Evolutionary conservation across 2,329 filamentous ascomycete genomes (phyloP).

Genomic region (Trematosphaeria pertusa): DNA sequence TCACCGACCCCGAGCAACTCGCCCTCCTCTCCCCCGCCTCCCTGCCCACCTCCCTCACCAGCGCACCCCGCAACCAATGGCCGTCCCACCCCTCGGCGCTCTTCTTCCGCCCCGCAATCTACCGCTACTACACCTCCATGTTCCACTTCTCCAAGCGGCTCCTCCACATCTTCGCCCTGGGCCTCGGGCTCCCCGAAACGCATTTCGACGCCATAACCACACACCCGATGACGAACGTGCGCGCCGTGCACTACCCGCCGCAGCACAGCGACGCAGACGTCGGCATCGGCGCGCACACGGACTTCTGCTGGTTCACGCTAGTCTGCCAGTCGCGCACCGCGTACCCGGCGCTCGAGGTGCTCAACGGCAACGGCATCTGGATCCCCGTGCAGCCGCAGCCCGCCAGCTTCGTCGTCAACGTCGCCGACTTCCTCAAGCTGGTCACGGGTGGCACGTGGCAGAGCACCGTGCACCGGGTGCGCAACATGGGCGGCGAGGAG

Average conservation of each 20-base stretch:
- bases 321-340: slow-evolving; percentile 40
- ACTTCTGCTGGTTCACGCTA: slow-evolving; percentile 54
- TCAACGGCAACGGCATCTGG: slow-evolving; percentile 52
- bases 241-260: slow-evolving; percentile 51
- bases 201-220: slow-evolving; percentile 48
- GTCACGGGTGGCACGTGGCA: slow-evolving; percentile 51
- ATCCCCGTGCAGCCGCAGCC: slow-evolving; percentile 46
- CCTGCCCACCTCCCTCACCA: slow-evolving; percentile 18
- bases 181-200: slow-evolving; percentile 49
- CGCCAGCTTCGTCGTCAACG: slow-evolving; percentile 50
- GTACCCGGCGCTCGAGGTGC: slow-evolving; percentile 47
- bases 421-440: slow-evolving; percentile 51
- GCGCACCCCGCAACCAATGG: slow-evolving; percentile 40
- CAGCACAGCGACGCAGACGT: slow-evolving; percentile 39
- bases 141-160: slow-evolving; percentile 41
- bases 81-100: slow-evolving; percentile 32
- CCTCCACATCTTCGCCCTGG: slow-evolving; percentile 47
- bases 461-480: slow-evolving; percentile 50
- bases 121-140: slow-evolving; percentile 41
- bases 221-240: slow-evolving; percentile 52
- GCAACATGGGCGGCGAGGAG: slow-evolving; percentile 48
- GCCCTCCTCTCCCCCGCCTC: slow-evolving; percentile 21
- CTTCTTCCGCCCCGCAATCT: slow-evolving; percentile 40
- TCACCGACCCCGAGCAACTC: slow-evolving; percentile 40
- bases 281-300: slow-evolving; percentile 52